A percentile compares a stretch with the other conserved stretches of the same genome.
These are phyloP conservation scores for Arctostaphylos glauca DNA, from an alignment of 148 eudicot species.

Conservation along the genomic window DNA sequence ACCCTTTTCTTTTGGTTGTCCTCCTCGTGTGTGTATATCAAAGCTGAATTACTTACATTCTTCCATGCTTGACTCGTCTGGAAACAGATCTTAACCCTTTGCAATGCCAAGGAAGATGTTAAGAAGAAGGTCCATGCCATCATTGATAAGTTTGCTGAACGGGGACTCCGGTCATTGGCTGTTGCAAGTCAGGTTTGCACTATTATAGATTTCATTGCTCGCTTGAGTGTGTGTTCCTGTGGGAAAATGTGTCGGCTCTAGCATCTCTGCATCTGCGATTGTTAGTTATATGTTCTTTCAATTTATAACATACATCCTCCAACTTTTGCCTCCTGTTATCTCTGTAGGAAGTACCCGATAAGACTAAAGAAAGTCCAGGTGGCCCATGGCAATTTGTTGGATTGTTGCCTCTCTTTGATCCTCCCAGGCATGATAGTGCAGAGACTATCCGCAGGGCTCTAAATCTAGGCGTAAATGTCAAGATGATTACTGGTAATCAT, in stretches of 20 bases:
- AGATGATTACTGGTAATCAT: conserved; percentile 86
- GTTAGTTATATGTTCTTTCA: not conserved
- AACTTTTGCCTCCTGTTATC: not conserved
- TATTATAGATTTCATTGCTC: not conserved
- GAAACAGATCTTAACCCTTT: conserved; percentile 73
- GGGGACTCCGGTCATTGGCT: conserved; percentile 88
- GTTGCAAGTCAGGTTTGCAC: conserved; percentile 75
- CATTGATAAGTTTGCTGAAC: conserved; percentile 87
- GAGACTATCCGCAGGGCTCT: conserved; percentile 89
- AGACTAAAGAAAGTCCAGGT: conserved; percentile 65
- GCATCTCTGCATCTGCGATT: not conserved
- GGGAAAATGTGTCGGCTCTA: not conserved
- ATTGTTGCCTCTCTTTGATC: conserved; percentile 84
- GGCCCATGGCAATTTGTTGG: conserved; percentile 93
- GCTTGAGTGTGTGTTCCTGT: not conserved
- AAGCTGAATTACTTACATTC: not conserved
- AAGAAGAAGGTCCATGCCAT: conserved; percentile 74
- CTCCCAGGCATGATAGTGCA: conserved; percentile 93
- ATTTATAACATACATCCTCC: conserved; percentile 7
- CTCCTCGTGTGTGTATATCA: not conserved
- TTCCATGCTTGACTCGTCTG: conserved; percentile 10
- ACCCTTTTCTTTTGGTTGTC: not conserved
- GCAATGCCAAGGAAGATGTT: conserved; percentile 79
- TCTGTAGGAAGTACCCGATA: conserved; percentile 75
- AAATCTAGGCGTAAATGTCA: conserved; percentile 87